Base-by-base conservation (phyloP, 345 rosid species). In the Arabis hirsuta region DNA sequence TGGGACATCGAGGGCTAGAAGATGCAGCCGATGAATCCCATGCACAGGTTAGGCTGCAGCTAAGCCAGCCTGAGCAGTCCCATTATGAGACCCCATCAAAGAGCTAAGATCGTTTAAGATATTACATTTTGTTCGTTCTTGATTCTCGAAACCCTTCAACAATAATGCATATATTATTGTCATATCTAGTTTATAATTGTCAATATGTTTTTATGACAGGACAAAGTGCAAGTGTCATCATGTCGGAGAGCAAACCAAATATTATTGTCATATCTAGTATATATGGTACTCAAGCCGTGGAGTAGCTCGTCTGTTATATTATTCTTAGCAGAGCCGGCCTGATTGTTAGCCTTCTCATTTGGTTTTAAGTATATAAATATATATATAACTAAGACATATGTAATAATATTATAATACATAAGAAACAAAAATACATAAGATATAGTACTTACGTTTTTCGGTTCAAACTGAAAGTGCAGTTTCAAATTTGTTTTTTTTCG, bases 41-140 rank as follows among this genome's bases (percentile, higher is more conserved):
- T 12, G 58, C 73, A 41, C 79, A 82, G 5, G 58, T 82, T 72
- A 79, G 55, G 73, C 84, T 82, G 54, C 88, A 80, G 68, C 75
- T 84, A 67, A 76, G 85, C 71, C 88, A 72, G 69, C 86, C 85
- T 20, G 69, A 76, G 24, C 75, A 58, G 8, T 73, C 67, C 50
- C 59, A 27, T 65, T 76, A 66, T 29, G 47, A 59, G 38, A 63
- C 63, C 26, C 3, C 60, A 12, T 29, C 61, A 57, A 65, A 62
- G 63, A 72, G 63, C 69, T 62, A 62, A 71, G 43, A 70, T 59
- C 31, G 39, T 39, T 29, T 12, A 60, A 61, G 24, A 27, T 51
- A 60, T 10, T 42, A 36, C 20, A 48, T 45, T n/a, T 32, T 43
- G 76, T 62, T 55, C 47, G 69, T 62, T 62, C 62, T 45, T 62